Evolutionary conservation across 2,329 filamentous ascomycete genomes (phyloP).

Genomic region (Sporothrix brasiliensis): DNA sequence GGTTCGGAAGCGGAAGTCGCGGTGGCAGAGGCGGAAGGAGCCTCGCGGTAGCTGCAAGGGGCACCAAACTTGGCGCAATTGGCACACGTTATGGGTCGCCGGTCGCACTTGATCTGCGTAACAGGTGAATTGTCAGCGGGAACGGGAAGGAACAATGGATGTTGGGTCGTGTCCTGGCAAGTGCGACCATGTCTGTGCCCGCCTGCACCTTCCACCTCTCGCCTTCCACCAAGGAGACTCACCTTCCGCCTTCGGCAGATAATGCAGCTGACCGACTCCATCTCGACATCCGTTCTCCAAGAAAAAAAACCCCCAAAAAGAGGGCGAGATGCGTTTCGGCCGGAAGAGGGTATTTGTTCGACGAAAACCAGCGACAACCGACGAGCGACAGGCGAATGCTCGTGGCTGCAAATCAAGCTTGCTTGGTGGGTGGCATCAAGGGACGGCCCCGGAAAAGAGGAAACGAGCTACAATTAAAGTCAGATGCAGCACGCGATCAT

Average conservation of each 20-base stretch:
- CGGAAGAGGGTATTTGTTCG: background rate
- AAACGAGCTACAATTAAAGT: constrained; percentile 8
- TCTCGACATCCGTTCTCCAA: background rate
- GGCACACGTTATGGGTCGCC: constrained; percentile 23
- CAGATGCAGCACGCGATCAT: constrained; percentile 20
- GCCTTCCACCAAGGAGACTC: background rate
- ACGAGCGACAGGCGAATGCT: constrained; percentile 1
- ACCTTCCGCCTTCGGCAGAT: constrained; percentile 33
- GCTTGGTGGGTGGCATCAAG: background rate
- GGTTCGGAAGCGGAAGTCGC: constrained; percentile 28
- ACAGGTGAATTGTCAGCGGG: background rate
- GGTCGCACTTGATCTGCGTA: constrained; percentile 32
- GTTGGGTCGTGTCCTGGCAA: background rate
- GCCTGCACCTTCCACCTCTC: constrained; percentile 5
- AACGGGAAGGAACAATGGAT: background rate
- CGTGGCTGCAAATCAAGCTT: background rate
- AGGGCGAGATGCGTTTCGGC: constrained; percentile 25
- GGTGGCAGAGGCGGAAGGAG: constrained; percentile 6
- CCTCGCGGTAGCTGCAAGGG: constrained; percentile 29
- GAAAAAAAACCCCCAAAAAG: no score
- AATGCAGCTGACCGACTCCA: constrained; percentile 39
- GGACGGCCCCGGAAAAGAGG: background rate
- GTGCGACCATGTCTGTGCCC: background rate
- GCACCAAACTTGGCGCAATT: constrained; percentile 33
- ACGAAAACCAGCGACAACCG: background rate